Evolutionary conservation across 2,329 filamentous ascomycete genomes (phyloP).

Genomic region (Fusarium foetens): DNA sequence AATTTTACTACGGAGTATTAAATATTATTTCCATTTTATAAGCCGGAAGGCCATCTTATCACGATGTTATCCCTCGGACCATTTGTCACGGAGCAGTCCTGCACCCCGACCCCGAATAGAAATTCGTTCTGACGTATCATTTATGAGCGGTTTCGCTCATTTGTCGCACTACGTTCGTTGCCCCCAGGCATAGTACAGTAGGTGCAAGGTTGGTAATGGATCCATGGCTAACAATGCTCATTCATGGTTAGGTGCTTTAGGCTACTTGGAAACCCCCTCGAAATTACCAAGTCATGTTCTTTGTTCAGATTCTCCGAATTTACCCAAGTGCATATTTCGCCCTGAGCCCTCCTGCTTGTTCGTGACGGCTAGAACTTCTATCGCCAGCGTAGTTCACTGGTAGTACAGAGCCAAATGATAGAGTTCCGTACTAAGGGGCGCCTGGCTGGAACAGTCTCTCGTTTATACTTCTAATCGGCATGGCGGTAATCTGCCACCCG

Average conservation of each 20-base stretch:
- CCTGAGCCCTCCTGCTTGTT: neutral
- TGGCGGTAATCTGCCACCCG: slow-evolving; percentile 21
- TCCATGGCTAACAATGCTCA: neutral
- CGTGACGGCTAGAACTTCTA: neutral
- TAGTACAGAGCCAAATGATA: slow-evolving; percentile 1
- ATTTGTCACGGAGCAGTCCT: neutral
- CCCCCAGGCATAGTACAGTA: neutral
- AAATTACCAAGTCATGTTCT: slow-evolving; percentile 1
- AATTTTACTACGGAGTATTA: neutral
- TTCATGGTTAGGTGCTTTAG: neutral
- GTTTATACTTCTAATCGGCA: neutral
- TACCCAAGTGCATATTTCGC: neutral
- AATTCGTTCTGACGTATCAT: slow-evolving; percentile 9
- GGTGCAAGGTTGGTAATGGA: neutral
- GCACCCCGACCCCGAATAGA: neutral
- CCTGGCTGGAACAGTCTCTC: neutral
- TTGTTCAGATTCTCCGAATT: slow-evolving; percentile 2
- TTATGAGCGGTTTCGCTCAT: slow-evolving; percentile 10
- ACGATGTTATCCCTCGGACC: neutral
- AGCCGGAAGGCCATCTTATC: neutral
- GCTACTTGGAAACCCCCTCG: neutral
- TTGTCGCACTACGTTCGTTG: slow-evolving; percentile 10
- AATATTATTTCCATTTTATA: neutral
- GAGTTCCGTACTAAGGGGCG: neutral
- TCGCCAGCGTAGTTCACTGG: neutral